Evolutionary conservation across 1,139 yeast genomes (phyloP).

Genomic region (Debaryomyces robertsiae): DNA sequence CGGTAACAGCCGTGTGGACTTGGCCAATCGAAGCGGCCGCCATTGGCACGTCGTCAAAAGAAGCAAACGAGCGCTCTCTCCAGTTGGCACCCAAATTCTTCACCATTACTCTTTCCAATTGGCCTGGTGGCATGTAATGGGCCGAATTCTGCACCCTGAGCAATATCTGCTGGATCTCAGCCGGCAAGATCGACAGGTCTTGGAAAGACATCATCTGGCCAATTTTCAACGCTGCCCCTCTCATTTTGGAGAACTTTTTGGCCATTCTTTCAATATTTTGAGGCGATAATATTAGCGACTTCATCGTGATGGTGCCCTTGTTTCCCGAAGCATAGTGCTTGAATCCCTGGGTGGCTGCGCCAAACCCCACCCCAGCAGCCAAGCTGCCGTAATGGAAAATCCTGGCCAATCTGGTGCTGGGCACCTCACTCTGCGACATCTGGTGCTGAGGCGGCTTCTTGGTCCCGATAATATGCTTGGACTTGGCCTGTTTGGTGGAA

Average conservation of each 20-base stretch:
- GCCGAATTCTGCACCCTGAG: constrained; percentile 91
- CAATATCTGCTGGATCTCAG: constrained; percentile 78
- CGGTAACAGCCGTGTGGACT: constrained; percentile 82
- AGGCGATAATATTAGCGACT: constrained; percentile 71
- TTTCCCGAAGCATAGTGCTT: constrained; percentile 60
- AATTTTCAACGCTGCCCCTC: constrained; percentile 96
- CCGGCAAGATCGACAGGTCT: constrained; percentile 81
- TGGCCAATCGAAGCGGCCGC: constrained; percentile 99
- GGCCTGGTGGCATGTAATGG: constrained; percentile 94
- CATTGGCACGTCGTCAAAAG: constrained; percentile 85
- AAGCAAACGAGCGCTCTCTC: constrained; percentile 66
- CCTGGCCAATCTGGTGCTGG: constrained; percentile 82
- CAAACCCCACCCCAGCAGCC: constrained; percentile 90
- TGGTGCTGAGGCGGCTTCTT: constrained; percentile 39
- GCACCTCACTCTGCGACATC: constrained; percentile 72
- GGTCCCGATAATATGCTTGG: constrained; percentile 30
- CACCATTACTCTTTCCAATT: constrained; percentile 74
- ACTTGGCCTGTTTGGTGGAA: constrained; percentile 9
- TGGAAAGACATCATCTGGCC: constrained; percentile 97
- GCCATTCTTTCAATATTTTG: constrained; percentile 87
- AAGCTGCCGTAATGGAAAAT: constrained; percentile 89
- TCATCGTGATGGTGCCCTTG: constrained; percentile 53
- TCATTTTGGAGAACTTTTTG: constrained; percentile 84
- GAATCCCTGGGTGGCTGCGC: constrained; percentile 79
- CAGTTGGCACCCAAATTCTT: constrained; percentile 77